These are phyloP conservation scores for Voacanga thouarsii DNA, from an alignment of 257 asterid genomes.

Conservation along the genomic window DNA sequence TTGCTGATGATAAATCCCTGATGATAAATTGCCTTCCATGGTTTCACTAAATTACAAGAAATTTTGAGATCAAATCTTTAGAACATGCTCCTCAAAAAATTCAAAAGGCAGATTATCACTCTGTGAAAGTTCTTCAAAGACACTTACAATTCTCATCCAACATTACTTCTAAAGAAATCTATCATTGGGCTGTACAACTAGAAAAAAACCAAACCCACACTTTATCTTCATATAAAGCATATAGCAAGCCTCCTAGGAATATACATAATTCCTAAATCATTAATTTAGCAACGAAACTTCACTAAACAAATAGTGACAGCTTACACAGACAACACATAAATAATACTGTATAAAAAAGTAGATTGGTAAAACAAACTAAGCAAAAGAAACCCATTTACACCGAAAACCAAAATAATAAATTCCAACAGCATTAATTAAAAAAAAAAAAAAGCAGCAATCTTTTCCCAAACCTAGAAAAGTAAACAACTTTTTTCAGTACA, in stretches of 20 bases:
- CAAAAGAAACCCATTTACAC: background rate
- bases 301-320: slow-evolving; percentile 3
- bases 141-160: background rate
- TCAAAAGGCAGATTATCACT: slow-evolving; percentile 18
- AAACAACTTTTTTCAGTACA: background rate
- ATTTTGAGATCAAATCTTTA: slow-evolving; percentile 21
- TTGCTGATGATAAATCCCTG: too few relatives aligned
- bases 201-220: background rate
- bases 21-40: slow-evolving; percentile 49
- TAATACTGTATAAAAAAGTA: background rate
- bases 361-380: background rate
- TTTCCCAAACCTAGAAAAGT: slow-evolving; percentile 3
- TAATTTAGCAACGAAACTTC: background rate
- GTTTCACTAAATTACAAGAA: slow-evolving; percentile 2
- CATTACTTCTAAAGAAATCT: background rate
- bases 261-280: background rate
- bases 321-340: background rate
- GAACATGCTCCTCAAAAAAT: slow-evolving; percentile 20
- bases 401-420: background rate
- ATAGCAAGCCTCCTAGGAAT: background rate
- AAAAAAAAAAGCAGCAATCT: background rate
- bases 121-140: background rate
- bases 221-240: background rate
- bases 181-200: background rate
- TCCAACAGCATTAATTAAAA: background rate